Conservation (phyloP, 1,284 basidiomycete genomes). For the Naganishia liquefaciens region DNA sequence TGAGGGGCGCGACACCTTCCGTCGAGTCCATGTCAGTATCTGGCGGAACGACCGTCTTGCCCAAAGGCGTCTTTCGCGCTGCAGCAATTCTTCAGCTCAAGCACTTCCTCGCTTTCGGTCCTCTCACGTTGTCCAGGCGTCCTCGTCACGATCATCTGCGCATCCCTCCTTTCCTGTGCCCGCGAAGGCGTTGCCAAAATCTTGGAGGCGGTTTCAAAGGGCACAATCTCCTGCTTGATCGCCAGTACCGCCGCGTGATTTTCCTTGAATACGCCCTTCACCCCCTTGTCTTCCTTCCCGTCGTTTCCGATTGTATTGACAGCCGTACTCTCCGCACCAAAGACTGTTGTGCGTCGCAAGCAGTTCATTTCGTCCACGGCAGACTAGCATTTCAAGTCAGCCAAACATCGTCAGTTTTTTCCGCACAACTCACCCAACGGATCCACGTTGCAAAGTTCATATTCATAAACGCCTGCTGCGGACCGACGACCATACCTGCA, state of each 20-base stretch:
- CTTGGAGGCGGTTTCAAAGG: background rate
- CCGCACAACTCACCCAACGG: constrained; percentile 73
- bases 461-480: constrained; percentile 86
- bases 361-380: constrained; percentile 28
- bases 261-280: background rate
- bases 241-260: background rate
- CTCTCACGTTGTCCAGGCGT: constrained; percentile 34
- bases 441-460: constrained; percentile 91
- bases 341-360: constrained; percentile 8
- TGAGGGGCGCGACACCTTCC: background rate
- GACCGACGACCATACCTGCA: constrained; percentile 77
- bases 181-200: constrained; percentile 12
- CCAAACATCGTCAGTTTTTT: background rate
- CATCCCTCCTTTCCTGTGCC: background rate
- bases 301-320: background rate
- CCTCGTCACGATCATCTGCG: background rate
- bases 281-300: too few species aligned
- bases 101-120: too few species aligned
- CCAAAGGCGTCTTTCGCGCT: constrained; percentile 25
- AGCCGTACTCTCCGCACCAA: background rate
- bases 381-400: constrained; percentile 3
- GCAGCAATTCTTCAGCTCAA: too few species aligned
- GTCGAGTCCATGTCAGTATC: background rate
- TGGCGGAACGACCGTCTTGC: constrained; percentile 19
- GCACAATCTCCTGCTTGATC: background rate